Evolutionary conservation across 2,329 filamentous ascomycete genomes (phyloP), one percentile per base, ranked within the genome.

Genomic region (Alternaria triticimaculans): DNA sequence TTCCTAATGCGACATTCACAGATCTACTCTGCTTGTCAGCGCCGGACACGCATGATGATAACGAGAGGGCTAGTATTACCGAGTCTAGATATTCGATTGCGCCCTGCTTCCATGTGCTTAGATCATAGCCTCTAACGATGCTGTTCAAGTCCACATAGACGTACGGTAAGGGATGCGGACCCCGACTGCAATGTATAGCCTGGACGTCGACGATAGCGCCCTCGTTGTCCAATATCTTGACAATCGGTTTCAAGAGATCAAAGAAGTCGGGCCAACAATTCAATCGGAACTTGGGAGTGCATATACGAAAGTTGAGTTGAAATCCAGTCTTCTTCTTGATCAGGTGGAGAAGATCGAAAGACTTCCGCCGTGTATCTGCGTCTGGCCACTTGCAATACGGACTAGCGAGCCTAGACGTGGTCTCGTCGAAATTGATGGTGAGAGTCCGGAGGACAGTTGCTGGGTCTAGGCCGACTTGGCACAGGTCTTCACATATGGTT

Each of bases 181-280:
- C 37, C 15, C 2, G 43, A 2, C 20, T 12, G 8, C 18, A 45
- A 45, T 21, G 43, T 3, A 45, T 21, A 45, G 20, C 20, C 11
- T 45, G 20, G 6, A 45, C 12, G 11, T 45, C 43, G 6, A 45
- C 20, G 43, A 45, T 45, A 5, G 3, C 43, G 1, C 43, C 20
- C 0, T 45, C 43, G 3, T 14, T 0, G 0, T 21, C 43, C 0
- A 45, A 8, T 0, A 12, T 5, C 43, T 45, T 21, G 20, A 45
- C 43, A 1, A 18, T 41, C 0, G 37, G 37, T 18, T 41, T 15
- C 5, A 41, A 0, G 4, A 41, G 37, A 18, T 41, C 37, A 5
- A 41, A 18, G 37, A 41, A 41, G 37, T 18, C 37, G 4, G n/a
- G n/a, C 37, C 37, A 41, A 3, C 37, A 41, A 9, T 41, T 41